Conservation (phyloP, 176 grass and related monocot genomes). For the Chloris gayana region DNA sequence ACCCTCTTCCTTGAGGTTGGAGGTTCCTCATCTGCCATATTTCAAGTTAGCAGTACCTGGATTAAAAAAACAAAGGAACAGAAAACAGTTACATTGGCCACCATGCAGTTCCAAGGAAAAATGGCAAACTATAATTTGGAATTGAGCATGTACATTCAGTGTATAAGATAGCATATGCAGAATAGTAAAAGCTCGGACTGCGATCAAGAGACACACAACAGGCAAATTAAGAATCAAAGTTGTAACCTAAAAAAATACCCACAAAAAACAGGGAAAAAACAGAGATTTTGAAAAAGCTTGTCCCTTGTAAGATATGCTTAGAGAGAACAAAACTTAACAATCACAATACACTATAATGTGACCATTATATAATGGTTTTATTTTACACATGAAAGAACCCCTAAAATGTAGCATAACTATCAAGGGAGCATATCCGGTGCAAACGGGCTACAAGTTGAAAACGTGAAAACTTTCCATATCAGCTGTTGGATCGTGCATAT, state of each 20-base stretch:
- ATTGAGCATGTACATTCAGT: neutral
- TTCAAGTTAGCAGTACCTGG: slow-evolving; percentile 34
- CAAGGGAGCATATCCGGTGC: too few species aligned
- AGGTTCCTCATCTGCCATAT: slow-evolving; percentile 75
- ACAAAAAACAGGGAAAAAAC: neutral
- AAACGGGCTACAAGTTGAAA: too few species aligned
- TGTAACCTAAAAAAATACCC: neutral
- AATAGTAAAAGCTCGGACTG: neutral
- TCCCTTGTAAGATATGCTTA: neutral
- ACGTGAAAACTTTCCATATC: too few species aligned
- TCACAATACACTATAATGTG: neutral
- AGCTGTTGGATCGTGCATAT: too few species aligned
- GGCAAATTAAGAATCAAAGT: neutral
- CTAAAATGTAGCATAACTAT: neutral
- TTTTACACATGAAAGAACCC: neutral
- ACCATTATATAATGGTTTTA: slow-evolving; percentile 12
- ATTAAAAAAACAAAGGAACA: slow-evolving; percentile 13
- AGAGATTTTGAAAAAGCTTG: neutral
- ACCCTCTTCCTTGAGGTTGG: slow-evolving; percentile 86
- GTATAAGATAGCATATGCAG: neutral
- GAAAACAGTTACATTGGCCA: slow-evolving; percentile 13
- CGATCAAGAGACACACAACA: neutral
- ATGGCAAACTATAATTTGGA: neutral
- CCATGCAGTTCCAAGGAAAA: slow-evolving; percentile 2
- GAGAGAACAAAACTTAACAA: neutral